Evolutionary conservation across 2,329 filamentous ascomycete genomes (phyloP), one percentile per base, ranked within the genome.

Genomic region (Pseudogymnoascus sp.): DNA sequence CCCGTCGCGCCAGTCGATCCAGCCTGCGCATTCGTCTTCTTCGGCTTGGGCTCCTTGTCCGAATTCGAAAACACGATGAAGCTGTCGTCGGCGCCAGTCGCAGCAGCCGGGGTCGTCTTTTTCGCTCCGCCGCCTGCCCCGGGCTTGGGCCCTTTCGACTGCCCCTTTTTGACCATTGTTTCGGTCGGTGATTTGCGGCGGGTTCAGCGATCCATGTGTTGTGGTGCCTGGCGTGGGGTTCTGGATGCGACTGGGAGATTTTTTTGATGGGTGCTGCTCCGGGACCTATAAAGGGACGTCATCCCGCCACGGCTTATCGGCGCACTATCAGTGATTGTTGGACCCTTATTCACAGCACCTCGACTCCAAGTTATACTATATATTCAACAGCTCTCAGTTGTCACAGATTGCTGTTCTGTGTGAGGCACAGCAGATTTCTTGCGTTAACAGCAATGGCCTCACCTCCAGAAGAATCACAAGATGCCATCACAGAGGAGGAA

Each of bases 51-150:
- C 19, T 81, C 80, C 68, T 83, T 83, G 67, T 81, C 82, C n/a
- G 80, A 80, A 69, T 84, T 85, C n/a, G 79, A 79, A 66, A 82
- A 83, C 59, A 83, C 76, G 64, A 82, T 82, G 68, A 82, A 81
- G 71, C 81, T 80, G 70, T 81, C 80, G 66, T 82, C 80, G 19
- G 75, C 68, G 44, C 63, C 63, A 4, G 70, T 65, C 11, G 66
- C 66, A 35, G 71, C 65, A 47, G 71, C 63, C n/a, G 67, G 64
- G 14, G 67, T 61, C 50, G 70, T 72, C 62, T 72, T 72, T 44
- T 66, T 66, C 4, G 66, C 67, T 53, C 68, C 67, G 21, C 70
- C 71, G 8, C 69, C 68, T 6, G 62, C 64, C 33, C 71, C 69
- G n/a, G 72, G 71, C 59, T 73, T 73, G 11, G 67, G 67, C 6